phyloP scores from a whole-genome alignment of 148 eudicot genomes.

The Bassia scoparia region DNA sequence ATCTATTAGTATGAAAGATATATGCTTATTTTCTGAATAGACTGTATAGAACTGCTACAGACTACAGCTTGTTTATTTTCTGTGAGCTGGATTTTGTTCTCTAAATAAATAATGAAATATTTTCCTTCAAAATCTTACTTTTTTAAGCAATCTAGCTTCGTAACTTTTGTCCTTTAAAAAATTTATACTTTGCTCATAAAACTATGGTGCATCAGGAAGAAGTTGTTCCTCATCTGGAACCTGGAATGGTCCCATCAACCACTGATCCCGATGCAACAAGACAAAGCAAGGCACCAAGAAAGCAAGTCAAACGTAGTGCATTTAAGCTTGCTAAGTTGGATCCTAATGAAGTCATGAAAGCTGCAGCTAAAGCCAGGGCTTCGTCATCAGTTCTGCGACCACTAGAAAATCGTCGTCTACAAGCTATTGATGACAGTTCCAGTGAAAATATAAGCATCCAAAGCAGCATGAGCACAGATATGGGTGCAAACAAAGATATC shows the following conservation, averaged over 20 bases:
- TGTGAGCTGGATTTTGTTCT: not conserved
- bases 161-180: not conserved
- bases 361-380: conserved; percentile 95
- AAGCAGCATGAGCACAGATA: conserved; percentile 78
- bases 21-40: not conserved
- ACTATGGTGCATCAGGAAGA: conserved; percentile 64
- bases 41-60: not conserved
- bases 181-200: conserved; percentile 3
- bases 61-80: not conserved
- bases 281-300: conserved; percentile 51
- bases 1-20: not conserved
- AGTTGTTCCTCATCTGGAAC: conserved; percentile 92
- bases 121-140: not conserved
- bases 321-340: conserved; percentile 94
- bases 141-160: not conserved
- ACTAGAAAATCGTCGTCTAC: conserved; percentile 45
- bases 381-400: conserved; percentile 89
- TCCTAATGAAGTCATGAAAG: conserved; percentile 75
- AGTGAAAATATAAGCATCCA: conserved; percentile 77
- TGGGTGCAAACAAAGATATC: conserved; percentile 48
- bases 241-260: conserved; percentile 93
- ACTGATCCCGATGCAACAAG: conserved; percentile 81
- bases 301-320: conserved; percentile 71
- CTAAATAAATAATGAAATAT: not conserved
- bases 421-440: conserved; percentile 58